These are phyloP conservation scores for Fusarium coicis DNA, from an alignment of 2,329 filamentous ascomycete genomes.

Conservation along the genomic window DNA sequence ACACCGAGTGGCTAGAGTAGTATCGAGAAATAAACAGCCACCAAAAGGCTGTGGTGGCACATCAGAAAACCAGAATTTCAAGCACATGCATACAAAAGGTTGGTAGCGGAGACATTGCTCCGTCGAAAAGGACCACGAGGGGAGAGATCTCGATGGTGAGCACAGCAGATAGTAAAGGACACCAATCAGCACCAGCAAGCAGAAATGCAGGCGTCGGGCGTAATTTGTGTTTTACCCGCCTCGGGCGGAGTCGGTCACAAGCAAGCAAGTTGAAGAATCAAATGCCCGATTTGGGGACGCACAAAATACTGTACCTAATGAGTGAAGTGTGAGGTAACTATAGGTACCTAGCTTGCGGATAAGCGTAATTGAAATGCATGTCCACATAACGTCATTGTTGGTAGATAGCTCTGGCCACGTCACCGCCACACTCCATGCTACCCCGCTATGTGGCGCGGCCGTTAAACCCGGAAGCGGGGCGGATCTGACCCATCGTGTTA, in stretches of 20 bases:
- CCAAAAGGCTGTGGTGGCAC: conserved; percentile 14
- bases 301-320: not conserved
- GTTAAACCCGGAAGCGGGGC: not conserved
- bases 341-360: not conserved
- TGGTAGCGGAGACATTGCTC: conserved; percentile 29
- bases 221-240: not conserved
- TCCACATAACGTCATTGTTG: not conserved
- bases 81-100: not conserved
- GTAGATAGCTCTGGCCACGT: conserved; percentile 11
- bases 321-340: conserved; percentile 6
- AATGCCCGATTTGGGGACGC: not conserved
- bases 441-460: conserved; percentile 31
- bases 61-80: conserved; percentile 14
- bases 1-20: not conserved
- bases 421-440: conserved; percentile 27
- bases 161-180: conserved; percentile 2
- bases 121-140: conserved; percentile 22
- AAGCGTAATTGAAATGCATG: not conserved
- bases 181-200: conserved; percentile 8
- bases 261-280: not conserved
- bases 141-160: conserved; percentile 32
- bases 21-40: not conserved
- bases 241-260: not conserved
- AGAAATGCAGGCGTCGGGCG: conserved; percentile 5
- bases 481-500: not conserved